Evolutionary conservation across 352 stramenopile genomes (phyloP), one percentile per base, ranked within the genome.

Genomic region (Phytophthora brassicae): DNA sequence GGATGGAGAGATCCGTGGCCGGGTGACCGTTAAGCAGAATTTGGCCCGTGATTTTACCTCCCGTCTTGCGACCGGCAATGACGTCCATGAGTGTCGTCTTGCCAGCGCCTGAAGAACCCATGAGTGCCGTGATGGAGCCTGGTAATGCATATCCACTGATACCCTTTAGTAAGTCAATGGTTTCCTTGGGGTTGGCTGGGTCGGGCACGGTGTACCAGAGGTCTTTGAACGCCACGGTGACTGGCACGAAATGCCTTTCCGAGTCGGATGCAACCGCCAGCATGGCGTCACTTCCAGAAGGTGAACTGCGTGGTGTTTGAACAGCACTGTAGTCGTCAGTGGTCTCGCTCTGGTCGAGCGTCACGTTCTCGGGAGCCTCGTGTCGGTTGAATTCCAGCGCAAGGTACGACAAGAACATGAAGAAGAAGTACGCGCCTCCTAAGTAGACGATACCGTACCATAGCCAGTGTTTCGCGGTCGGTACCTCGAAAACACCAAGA

Each of bases 391-490:
- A 16, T 23, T 60, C 41, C 0, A 72, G n/a, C 3, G 52, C 45
- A n/a, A 72, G 58, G 29, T 72, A 71, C 2, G 64, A 71, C 19
- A 71, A 43, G 20, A 67, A 56, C 57, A 64, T 67, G 39, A 67
- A 72, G 14, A 60, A 56, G 12, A 68, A 3, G 28, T 72, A 68
- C 14, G 52, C 33, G 0, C 28, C 64, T 0, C 6, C 52, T 53
- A 68, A 58, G 42, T 59, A 61, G 0, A 48, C 35, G 1, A 72
- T 56, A 2, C 52, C 64, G 11, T 68, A 68, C 64, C 57, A 63
- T 3, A 71, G n/a, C 64, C 64, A 72, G 14, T 42, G 53, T 9
- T 64, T 64, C 0, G 66, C 56, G 0, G 63, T 47, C 28, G 49
- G 56, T 0, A 72, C 47, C 36, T 72, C 58, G 8, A 67, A 68